Conservation (phyloP, 345 rosid species). For the Syzygium grande region DNA sequence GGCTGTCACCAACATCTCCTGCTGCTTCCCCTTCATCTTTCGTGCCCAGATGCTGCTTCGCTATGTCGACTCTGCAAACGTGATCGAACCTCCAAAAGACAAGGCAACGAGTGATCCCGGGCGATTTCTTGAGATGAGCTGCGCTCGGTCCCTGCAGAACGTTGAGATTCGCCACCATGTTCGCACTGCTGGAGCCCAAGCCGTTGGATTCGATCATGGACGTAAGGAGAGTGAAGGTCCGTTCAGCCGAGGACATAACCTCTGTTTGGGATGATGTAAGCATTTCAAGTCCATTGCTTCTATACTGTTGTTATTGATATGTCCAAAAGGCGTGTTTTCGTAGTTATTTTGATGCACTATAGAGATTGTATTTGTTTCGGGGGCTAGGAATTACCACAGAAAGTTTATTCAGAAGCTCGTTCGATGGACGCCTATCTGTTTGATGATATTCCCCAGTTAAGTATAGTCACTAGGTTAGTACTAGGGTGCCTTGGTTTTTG, state of each 20-base stretch:
- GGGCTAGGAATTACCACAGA: background rate
- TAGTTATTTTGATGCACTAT: background rate
- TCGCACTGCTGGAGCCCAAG: slow-evolving; percentile 39
- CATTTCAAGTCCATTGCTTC: background rate
- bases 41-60: slow-evolving; percentile 11
- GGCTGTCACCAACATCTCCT: background rate
- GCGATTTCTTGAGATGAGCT: no score
- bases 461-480: background rate
- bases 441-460: background rate
- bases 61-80: slow-evolving; percentile 9
- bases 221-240: slow-evolving; percentile 48
- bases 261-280: slow-evolving; percentile 85
- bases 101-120: no score
- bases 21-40: background rate
- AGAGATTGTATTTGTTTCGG: background rate
- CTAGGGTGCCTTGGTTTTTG: background rate
- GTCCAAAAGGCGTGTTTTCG: background rate
- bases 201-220: slow-evolving; percentile 86
- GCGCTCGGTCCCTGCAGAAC: no score
- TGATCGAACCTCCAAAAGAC: background rate
- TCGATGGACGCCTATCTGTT: background rate
- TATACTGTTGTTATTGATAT: background rate
- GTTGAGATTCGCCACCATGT: no score
- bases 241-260: slow-evolving; percentile 70
- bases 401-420: background rate